Evolutionary conservation across 164 flowering plant species (phyloP), one percentile per base, ranked within the genome.

Genomic region (Malania oleifera): DNA sequence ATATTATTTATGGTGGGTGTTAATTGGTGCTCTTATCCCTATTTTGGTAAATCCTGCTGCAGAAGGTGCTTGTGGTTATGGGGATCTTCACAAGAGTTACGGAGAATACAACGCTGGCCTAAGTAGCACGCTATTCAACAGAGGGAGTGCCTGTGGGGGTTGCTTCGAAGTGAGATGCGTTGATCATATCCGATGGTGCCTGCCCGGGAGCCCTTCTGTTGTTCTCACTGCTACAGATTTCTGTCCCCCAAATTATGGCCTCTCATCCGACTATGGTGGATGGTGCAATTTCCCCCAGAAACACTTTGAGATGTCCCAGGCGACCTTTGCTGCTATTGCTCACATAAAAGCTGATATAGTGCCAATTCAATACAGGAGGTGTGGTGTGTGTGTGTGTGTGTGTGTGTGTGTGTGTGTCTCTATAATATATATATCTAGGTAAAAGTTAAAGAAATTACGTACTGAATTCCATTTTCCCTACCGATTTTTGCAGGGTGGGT

Each of bases 21-120:
- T n/a, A n/a, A n/a, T n/a, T n/a, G n/a, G n/a, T n/a, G n/a, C n/a
- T n/a, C n/a, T n/a, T n/a, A n/a, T n/a, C n/a, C n/a, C n/a, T n/a
- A n/a, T n/a, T n/a, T n/a, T n/a, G n/a, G n/a, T n/a, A n/a, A n/a
- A n/a, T 38, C 12, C 37, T 61, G 31, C 39, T 66, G 52, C 78
- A 85, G 91, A 73, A 50, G 91, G 89, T 15, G 91, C 96, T 59
- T 85, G 89, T 75, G 96, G 91, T 5, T 82, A 82, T 75, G 89
- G 89, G 19, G 81, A 80, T 52, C 76, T 88, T 29, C 82, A 76
- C 72, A 73, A 34, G 68, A 73, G 63, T 61, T 88, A 82, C 67
- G 91, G 91, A 6, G 68, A 64, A 54, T 49, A 76, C 66, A 85
- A 77, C 55, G 82, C 91, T 38, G 91, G 80, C 24, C 54, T 88